Percentiles rank a stretch among this genome's conserved stretches.
phyloP scores from a whole-genome alignment of 2,329 filamentous ascomycete genomes.

The Penicillium carneum region DNA sequence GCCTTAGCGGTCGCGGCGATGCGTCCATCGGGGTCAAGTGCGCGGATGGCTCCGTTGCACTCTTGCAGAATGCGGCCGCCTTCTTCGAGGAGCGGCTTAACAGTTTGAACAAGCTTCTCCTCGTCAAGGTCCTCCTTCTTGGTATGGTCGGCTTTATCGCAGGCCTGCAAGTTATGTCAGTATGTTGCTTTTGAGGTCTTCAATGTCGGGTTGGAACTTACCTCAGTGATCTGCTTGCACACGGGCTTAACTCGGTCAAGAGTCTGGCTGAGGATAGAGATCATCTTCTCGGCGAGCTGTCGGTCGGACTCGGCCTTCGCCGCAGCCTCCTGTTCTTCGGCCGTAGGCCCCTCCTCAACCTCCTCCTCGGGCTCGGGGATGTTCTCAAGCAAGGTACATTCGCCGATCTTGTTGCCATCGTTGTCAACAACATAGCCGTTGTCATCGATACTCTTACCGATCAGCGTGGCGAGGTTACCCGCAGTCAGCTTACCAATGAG shows the following conservation, averaged over 20 bases:
- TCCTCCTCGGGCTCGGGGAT: constrained; percentile 55
- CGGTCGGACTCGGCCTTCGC: constrained; percentile 71
- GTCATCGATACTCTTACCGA: constrained; percentile 56
- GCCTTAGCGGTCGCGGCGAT: constrained; percentile 87
- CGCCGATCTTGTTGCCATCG: constrained; percentile 69
- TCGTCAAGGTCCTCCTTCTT: constrained; percentile 89
- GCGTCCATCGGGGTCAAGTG: constrained; percentile 84
- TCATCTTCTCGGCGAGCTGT: constrained; percentile 80
- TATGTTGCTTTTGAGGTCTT: background rate
- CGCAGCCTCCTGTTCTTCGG: constrained; percentile 61
- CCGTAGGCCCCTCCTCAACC: constrained; percentile 52
- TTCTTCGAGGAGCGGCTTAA: constrained; percentile 88
- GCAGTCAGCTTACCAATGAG: constrained; percentile 56
- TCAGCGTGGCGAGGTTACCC: constrained; percentile 52
- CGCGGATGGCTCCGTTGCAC: constrained; percentile 84
- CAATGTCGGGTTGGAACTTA: constrained; percentile 50
- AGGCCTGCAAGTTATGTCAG: constrained; percentile 60
- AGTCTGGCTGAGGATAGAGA: constrained; percentile 74
- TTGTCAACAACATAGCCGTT: constrained; percentile 64
- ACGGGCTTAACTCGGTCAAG: constrained; percentile 84
- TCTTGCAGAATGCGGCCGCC: constrained; percentile 81
- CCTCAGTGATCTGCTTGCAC: constrained; percentile 83
- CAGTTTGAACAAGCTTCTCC: constrained; percentile 82
- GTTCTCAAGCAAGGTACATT: constrained; percentile 68
- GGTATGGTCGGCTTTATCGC: constrained; percentile 79